Base-by-base conservation (phyloP, 495 filamentous ascomycete genomes). In the Penicillium paxilli region DNA sequence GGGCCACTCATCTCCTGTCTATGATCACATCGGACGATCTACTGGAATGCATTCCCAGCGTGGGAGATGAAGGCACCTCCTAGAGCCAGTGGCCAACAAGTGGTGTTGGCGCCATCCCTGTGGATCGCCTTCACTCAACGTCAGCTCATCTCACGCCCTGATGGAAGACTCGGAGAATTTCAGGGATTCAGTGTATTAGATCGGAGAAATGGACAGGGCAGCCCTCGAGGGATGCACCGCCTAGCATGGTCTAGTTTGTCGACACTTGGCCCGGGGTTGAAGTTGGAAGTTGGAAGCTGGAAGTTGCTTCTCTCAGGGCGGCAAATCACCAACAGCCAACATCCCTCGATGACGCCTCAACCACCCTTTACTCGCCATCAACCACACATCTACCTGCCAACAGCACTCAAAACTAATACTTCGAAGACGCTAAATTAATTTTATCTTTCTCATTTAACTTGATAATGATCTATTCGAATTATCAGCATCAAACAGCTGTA, bases 291-390 rank as follows among this genome's bases (percentile, higher is more conserved):
- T 23, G 40, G 40, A 40, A 40, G 30, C n/a, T 16, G 35, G n/a
- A n/a, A n/a, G 35, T 11, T 40, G 3, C 10, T 41, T 41, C 12
- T 14, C 40, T 23, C 17, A 54, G 57, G 51, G 45, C 44, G 47
- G n/a, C n/a, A n/a, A n/a, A n/a, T n/a, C n/a, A n/a, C n/a, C n/a
- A n/a, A n/a, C n/a, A 57, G 23, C 41, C 14, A 56, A 42, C 41
- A 28, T 50, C 60, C 63, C 63, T 65, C 59, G 54, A 65, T 65
- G 59, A 65, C 63, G 63, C 51, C 30, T 40, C 30, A 40, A 38
- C 16, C 19, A 32, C 30, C 30, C 30, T 32, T 32, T 32, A 4
- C 11, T 9, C 7, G 30, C 30, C 11, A 32, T 32, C 2, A 38
- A 38, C 35, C 26, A 28, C 26, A 28, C n/a, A n/a, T n/a, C n/a